These are phyloP conservation scores for Thraustochytrium striatum DNA, from an alignment of 352 stramenopile genomes.

Conservation along the genomic window DNA sequence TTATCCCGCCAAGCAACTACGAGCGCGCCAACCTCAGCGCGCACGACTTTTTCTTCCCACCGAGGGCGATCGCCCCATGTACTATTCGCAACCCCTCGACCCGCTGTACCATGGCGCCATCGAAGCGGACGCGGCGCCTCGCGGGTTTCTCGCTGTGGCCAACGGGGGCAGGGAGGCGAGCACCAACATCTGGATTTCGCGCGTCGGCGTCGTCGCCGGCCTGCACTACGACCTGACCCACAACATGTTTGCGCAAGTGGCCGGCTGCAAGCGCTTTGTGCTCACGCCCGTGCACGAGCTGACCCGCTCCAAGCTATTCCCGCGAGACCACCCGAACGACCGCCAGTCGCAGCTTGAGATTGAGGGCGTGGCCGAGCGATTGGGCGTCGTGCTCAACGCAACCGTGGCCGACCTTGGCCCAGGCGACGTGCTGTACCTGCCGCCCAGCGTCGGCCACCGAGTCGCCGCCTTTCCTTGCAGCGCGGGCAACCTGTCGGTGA, in stretches of 20 bases:
- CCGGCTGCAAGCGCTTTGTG: slow-evolving; percentile 36
- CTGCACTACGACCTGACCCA: slow-evolving; percentile 32
- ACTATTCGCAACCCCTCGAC: slow-evolving; percentile 46
- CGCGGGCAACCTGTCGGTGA: too few species aligned
- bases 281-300: background rate
- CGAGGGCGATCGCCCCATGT: background rate
- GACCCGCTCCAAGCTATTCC: background rate
- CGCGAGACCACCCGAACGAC: slow-evolving; percentile 18
- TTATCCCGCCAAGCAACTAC: background rate
- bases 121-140: too few species aligned
- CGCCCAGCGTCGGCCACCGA: background rate
- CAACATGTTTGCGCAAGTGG: slow-evolving; percentile 41
- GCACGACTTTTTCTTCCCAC: slow-evolving; percentile 15
- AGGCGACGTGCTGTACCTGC: slow-evolving; percentile 24
- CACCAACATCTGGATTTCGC: slow-evolving; percentile 20
- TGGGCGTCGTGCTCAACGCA: background rate
- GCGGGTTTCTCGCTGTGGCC: too few species aligned
- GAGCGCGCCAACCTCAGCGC: background rate
- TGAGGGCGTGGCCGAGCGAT: background rate
- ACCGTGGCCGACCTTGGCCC: slow-evolving; percentile 23
- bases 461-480: slow-evolving; percentile 19
- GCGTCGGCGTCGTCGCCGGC: background rate
- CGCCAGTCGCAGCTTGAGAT: slow-evolving; percentile 23
- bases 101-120: too few species aligned
- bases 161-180: background rate